Evolutionary conservation across 768 basidiomycete species (phyloP).

Genomic region (Lentinula boryana): DNA sequence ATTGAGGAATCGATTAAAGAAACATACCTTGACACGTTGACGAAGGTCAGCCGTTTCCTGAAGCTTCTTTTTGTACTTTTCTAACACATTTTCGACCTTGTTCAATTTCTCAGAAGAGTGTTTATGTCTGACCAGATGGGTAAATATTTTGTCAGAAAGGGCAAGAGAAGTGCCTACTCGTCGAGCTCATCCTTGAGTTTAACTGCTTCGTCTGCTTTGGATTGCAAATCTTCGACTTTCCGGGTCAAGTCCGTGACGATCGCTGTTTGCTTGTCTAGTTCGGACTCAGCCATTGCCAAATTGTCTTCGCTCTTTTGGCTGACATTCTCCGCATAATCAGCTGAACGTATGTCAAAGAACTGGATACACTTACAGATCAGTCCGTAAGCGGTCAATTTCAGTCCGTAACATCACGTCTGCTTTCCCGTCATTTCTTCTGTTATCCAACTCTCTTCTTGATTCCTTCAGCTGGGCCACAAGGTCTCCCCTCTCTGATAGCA

Average conservation of each 20-base stretch:
- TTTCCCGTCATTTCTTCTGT: constrained; percentile 52
- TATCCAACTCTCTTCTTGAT: constrained; percentile 52
- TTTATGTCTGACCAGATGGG: constrained; percentile 52
- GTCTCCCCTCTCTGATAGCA: constrained; percentile 74
- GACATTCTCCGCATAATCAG: constrained; percentile 24
- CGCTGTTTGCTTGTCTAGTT: constrained; percentile 73
- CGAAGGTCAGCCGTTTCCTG: constrained; percentile 90
- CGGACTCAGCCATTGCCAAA: constrained; percentile 73
- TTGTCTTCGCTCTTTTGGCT: constrained; percentile 96
- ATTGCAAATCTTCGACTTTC: constrained; percentile 78
- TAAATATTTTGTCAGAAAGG: background rate
- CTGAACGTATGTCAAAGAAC: background rate
- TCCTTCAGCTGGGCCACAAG: constrained; percentile 56
- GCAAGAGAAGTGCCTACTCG: constrained; percentile 51
- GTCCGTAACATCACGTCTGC: constrained; percentile 70
- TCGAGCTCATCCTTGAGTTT: constrained; percentile 91
- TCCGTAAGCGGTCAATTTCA: constrained; percentile 77
- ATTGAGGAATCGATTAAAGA: constrained; percentile 7
- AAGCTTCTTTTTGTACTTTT: constrained; percentile 98
- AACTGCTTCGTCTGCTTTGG: constrained; percentile 67
- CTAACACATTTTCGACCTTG: constrained; percentile 96
- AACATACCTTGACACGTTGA: constrained; percentile 71
- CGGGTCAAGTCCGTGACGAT: constrained; percentile 68
- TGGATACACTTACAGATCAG: constrained; percentile 67
- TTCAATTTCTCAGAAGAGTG: constrained; percentile 89